Conservation (phyloP, 163 green algal genomes). For the Smithsoniella earleae region DNA sequence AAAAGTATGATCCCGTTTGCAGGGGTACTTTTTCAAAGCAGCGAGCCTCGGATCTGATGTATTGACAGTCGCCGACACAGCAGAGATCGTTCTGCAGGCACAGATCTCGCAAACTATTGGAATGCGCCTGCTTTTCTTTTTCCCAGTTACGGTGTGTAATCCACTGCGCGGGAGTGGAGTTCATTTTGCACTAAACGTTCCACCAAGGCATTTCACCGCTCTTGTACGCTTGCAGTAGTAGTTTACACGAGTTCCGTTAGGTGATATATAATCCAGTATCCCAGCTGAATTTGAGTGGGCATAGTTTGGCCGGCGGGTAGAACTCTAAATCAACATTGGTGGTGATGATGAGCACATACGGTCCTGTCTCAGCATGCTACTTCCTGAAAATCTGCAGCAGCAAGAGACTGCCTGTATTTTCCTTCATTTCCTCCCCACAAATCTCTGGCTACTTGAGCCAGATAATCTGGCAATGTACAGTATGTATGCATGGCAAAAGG, state of each 20-base stretch:
- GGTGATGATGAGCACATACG: background rate
- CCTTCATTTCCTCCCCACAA: background rate
- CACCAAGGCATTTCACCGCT: background rate
- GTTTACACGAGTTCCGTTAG: no score
- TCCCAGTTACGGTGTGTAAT: constrained; percentile 12
- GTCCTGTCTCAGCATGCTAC: background rate
- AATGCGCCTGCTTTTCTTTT: constrained; percentile 17
- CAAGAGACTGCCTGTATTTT: background rate
- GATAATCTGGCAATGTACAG: background rate
- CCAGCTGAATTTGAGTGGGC: no score
- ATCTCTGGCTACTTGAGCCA: background rate
- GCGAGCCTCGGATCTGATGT: background rate
- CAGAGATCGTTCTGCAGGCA: constrained; percentile 12
- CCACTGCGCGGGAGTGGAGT: no score
- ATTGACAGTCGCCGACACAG: constrained; percentile 18
- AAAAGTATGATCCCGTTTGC: background rate
- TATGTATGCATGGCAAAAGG: no score
- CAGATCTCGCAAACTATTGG: constrained; percentile 9
- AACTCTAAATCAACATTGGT: background rate
- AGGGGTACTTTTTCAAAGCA: constrained; percentile 29
- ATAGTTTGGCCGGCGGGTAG: background rate
- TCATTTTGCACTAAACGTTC: background rate
- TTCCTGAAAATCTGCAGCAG: background rate
- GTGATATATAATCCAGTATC: no score
- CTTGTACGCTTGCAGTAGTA: no score